Evolutionary conservation across 768 basidiomycete genomes (phyloP).

Genomic region (Russula foetens): DNA sequence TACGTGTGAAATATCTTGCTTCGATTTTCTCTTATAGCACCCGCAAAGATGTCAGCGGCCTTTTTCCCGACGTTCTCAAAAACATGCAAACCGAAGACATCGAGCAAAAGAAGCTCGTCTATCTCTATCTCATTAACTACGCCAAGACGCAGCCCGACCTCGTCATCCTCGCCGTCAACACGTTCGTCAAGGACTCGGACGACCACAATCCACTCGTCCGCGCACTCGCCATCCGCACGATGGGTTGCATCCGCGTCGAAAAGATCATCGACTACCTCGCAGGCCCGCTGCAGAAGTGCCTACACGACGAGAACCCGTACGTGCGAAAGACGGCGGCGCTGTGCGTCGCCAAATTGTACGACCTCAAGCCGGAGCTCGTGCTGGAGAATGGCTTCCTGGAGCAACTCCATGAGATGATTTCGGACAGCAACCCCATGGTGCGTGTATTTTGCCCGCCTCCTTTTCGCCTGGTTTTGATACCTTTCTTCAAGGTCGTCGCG

Average conservation of each 20-base stretch:
- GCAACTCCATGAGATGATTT: slow-evolving; percentile 84
- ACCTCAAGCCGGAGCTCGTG: slow-evolving; percentile 91
- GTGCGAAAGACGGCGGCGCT: slow-evolving; percentile 97
- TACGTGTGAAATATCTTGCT: slow-evolving; percentile 26
- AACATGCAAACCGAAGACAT: slow-evolving; percentile 99
- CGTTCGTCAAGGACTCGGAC: slow-evolving; percentile 95
- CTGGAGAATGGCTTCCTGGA: slow-evolving; percentile 92
- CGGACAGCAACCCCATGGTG: slow-evolving; percentile 97
- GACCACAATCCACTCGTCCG: slow-evolving; percentile 96
- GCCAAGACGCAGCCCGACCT: slow-evolving; percentile 98
- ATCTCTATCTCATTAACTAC: slow-evolving; percentile 98
- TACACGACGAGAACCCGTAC: slow-evolving; percentile 95
- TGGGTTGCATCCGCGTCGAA: slow-evolving; percentile 95
- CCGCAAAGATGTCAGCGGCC: slow-evolving; percentile 76
- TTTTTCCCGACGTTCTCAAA: slow-evolving; percentile 97
- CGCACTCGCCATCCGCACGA: slow-evolving; percentile 93
- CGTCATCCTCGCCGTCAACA: slow-evolving; percentile 97
- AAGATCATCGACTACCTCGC: slow-evolving; percentile 99
- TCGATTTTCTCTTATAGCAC: background rate
- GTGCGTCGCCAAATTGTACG: slow-evolving; percentile 96
- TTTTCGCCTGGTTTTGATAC: background rate
- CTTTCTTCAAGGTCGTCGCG: slow-evolving; percentile 74
- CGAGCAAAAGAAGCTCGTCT: slow-evolving; percentile 99
- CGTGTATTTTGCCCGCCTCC: slow-evolving; percentile 20
- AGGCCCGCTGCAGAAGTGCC: slow-evolving; percentile 84